phyloP scores from a whole-genome alignment of 345 rosid species.

The Noccaea bulbosa region DNA sequence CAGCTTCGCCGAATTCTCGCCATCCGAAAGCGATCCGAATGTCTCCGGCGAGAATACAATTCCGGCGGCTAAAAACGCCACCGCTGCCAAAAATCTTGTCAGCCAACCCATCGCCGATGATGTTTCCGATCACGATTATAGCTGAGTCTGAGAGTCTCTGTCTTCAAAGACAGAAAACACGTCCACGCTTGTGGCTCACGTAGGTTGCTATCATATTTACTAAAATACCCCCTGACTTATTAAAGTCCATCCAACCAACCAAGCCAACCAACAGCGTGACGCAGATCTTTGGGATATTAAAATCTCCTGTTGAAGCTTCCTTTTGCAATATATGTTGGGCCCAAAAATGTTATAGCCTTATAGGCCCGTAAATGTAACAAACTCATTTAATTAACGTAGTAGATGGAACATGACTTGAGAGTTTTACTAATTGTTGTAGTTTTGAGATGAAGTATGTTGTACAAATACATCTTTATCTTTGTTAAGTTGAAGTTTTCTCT shows the following conservation, averaged over 20 bases:
- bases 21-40: conserved; percentile 69
- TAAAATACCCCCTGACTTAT: background rate
- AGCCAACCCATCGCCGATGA: conserved; percentile 75
- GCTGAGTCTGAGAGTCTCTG: background rate
- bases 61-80: conserved; percentile 78
- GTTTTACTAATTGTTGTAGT: too few relatives aligned
- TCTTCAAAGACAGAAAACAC: background rate
- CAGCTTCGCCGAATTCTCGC: conserved; percentile 48
- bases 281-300: conserved; percentile 1
- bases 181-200: conserved; percentile 39
- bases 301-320: too few relatives aligned
- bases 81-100: conserved; percentile 66
- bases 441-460: too few relatives aligned
- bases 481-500: too few relatives aligned
- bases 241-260: background rate
- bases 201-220: conserved; percentile 24
- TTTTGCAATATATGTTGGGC: background rate
- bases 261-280: background rate
- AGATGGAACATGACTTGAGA: too few relatives aligned
- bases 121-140: conserved; percentile 34
- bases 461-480: too few relatives aligned
- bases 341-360: background rate
- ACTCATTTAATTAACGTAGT: background rate
- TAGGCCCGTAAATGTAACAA: conserved; percentile 7
- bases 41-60: conserved; percentile 87